Conservation (phyloP, 208 protist species). For the Acanthamoeba polyphaga region DNA sequence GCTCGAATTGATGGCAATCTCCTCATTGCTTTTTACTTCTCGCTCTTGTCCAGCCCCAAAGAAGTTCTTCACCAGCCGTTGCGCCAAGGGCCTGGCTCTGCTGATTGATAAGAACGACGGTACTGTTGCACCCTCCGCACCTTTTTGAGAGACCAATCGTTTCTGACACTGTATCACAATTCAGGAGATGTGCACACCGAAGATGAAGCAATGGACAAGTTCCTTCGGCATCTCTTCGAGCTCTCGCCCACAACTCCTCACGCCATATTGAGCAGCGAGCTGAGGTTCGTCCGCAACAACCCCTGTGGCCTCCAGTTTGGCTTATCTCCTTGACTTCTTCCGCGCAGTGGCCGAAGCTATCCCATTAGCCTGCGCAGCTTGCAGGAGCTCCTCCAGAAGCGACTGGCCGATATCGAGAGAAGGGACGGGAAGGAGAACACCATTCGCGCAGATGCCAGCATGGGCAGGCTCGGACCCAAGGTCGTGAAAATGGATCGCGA, state of each 20-base stretch:
- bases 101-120: conserved; percentile 37
- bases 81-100: conserved; percentile 33
- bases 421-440: neutral
- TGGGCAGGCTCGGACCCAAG: conserved; percentile 35
- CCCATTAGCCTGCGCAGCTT: neutral
- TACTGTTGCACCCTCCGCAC: neutral
- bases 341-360: conserved; percentile 22
- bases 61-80: conserved; percentile 22
- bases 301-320: neutral
- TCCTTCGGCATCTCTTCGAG: conserved; percentile 13
- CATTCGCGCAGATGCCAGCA: neutral
- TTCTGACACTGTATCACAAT: too few species aligned
- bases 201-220: conserved; percentile 48
- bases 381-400: conserved; percentile 23
- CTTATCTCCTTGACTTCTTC: neutral
- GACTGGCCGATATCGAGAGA: neutral
- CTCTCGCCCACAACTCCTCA: conserved; percentile 10
- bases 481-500: neutral
- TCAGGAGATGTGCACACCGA: conserved; percentile 2
- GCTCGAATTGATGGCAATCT: neutral
- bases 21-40: neutral
- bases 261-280: conserved; percentile 18
- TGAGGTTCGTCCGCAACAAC: neutral
- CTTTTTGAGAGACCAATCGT: too few species aligned
- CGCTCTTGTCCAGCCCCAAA: neutral